These are phyloP conservation scores for Lachnellula hyalina DNA, from an alignment of 2,329 filamentous ascomycete species.

Conservation along the genomic window DNA sequence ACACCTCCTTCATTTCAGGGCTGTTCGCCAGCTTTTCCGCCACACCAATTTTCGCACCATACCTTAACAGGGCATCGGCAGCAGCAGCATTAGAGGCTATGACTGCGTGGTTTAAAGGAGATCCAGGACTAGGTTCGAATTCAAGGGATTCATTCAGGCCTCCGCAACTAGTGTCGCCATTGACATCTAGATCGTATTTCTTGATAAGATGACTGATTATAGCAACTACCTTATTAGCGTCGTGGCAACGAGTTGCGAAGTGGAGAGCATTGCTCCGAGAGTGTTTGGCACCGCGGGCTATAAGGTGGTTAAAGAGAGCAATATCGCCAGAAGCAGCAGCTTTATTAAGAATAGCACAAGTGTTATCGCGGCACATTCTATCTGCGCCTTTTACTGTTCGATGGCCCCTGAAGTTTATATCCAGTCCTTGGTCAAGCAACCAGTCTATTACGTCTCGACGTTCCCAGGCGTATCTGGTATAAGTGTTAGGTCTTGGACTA, in stretches of 20 bases:
- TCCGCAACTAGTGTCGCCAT: background rate
- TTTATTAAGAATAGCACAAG: conserved; percentile 5
- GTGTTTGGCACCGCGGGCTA: conserved; percentile 2
- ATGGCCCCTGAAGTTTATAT: conserved; percentile 4
- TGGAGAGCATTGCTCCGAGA: conserved; percentile 6
- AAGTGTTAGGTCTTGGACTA: background rate
- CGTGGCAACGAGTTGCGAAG: background rate
- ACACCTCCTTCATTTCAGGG: no score
- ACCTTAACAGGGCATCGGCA: conserved; percentile 1
- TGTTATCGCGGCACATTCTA: background rate
- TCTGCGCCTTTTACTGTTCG: background rate
- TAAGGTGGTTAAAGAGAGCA: conserved; percentile 7
- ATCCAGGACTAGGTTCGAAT: no score
- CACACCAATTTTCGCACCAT: background rate
- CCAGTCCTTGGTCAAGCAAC: conserved; percentile 10
- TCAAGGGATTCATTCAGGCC: no score
- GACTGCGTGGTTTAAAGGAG: background rate
- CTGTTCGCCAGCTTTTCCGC: no score
- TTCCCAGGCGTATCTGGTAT: background rate
- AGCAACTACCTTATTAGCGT: background rate
- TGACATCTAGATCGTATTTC: conserved; percentile 8
- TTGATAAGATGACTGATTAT: conserved; percentile 8
- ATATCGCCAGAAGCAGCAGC: conserved; percentile 5
- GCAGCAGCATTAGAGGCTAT: background rate
- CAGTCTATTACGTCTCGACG: conserved; percentile 7